These are phyloP conservation scores for Pharus latifolius DNA, from an alignment of 176 grass and related monocot genomes.

Conservation along the genomic window DNA sequence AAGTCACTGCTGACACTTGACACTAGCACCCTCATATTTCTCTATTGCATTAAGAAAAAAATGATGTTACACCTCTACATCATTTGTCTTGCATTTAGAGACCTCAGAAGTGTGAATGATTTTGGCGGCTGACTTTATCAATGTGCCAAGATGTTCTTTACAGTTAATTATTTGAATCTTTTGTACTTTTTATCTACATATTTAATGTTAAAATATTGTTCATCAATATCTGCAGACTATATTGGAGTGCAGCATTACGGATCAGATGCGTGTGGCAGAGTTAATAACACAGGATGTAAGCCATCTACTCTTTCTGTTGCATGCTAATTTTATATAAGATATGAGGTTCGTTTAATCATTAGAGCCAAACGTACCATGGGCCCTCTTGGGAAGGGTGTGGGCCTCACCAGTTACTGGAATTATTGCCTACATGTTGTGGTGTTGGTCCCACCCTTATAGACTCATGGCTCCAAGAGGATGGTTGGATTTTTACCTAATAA, in stretches of 20 bases:
- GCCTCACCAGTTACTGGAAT: not conserved
- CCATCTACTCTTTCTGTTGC: not conserved
- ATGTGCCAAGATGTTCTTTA: not conserved
- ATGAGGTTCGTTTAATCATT: not conserved
- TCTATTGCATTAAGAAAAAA: not conserved
- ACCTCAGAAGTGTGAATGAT: not conserved
- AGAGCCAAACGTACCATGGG: not conserved
- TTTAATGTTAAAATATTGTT: slow-evolving; percentile 1
- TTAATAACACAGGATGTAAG: slow-evolving; percentile 97
- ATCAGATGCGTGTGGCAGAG: slow-evolving; percentile 92
- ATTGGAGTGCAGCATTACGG: slow-evolving; percentile 82
- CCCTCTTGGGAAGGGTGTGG: not conserved
- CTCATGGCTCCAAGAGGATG: slow-evolving; percentile 1
- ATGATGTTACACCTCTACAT: not conserved
- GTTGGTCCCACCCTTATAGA: too few relatives aligned
- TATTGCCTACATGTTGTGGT: too few relatives aligned
- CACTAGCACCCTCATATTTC: not conserved
- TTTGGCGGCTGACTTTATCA: not conserved
- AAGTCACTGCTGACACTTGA: not conserved
- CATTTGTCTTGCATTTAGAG: not conserved
- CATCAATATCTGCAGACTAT: slow-evolving; percentile 59
- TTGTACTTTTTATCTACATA: not conserved
- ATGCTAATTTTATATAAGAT: slow-evolving; percentile 6
- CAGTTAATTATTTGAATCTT: not conserved
- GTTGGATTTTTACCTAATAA: not conserved